Base-by-base conservation (phyloP, 441 rosid genomes). In the Brassica balearica region DNA sequence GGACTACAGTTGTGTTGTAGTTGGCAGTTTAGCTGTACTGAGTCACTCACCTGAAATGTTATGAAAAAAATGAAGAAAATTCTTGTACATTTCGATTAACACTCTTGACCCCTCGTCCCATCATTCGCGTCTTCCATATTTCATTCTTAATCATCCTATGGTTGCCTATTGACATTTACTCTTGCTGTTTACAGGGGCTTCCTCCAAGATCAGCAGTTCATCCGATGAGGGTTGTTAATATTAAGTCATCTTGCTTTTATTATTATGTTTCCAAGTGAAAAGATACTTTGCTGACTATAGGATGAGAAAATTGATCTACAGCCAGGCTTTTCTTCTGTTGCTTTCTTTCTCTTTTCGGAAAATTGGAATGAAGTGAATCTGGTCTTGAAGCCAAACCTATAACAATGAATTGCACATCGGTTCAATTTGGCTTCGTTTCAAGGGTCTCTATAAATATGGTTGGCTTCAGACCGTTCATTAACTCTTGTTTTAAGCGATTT, bases 201-300 rank as follows among this genome's bases (percentile, higher is more conserved):
- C 99, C 99, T 78, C 98, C 98, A 71, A 88, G 99, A 90, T 95
- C 99, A 72, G 83, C 92, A 0, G 99, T 96, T 76, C 99, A 96
- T 89, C 99, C 99, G 29, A 96, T 96, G 99, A 92, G 99, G 94
- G 99, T 96, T 72, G 87, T 94, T 92, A 80, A 80, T 83, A 64
- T 77, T 87, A 55, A 72, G 78, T 69, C 75, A 65, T 71, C 76
- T 80, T 73, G 71, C 68, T 63, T 62, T 69, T 59, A 3, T 69
- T 32, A 53, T 72, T 59, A 64, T 77, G 48, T 65, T 48, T 68
- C 53, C 69, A 51, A 59, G 55, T 48, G 56, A 60, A 58, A 61
- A 15, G 53, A 69, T 65, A 32, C 72, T 53, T 70, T 7, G n/a
- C 76, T 80, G 69, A 65, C 17, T 65, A 58, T 65, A 65, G 59